Conservation (phyloP, 768 basidiomycete genomes). For the Boletus edulis region DNA sequence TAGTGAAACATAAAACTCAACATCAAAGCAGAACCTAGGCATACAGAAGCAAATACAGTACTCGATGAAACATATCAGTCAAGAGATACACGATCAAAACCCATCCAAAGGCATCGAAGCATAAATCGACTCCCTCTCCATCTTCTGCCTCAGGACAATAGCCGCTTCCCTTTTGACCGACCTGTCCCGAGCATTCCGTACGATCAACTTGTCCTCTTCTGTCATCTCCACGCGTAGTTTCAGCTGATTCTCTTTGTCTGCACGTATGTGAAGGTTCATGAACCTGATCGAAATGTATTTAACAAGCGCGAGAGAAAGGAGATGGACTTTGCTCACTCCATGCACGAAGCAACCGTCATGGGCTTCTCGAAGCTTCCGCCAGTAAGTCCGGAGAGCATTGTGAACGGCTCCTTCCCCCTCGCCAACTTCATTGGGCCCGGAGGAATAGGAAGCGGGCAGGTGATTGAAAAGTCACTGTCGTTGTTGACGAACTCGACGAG, state of each 20-base stretch:
- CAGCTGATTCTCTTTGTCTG: conserved; percentile 16
- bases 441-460: conserved; percentile 2
- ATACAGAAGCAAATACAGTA: no score
- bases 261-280: conserved; percentile 14
- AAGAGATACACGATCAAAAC: not conserved
- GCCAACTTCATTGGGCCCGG: not conserved
- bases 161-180: not conserved
- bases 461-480: conserved; percentile 14
- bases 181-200: conserved; percentile 1
- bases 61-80: no score
- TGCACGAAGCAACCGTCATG: conserved; percentile 10
- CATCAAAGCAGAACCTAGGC: no score
- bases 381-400: conserved; percentile 7
- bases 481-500: conserved; percentile 19
- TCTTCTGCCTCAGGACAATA: conserved; percentile 11
- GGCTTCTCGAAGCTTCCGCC: not conserved
- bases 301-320: not conserved
- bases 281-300: not conserved
- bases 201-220: conserved; percentile 12
- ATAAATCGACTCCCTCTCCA: conserved; percentile 11
- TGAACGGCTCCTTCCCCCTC: conserved; percentile 6
- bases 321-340: not conserved
- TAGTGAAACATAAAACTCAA: no score
- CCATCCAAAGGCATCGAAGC: not conserved
- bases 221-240: conserved; percentile 15